Evolutionary conservation across 768 basidiomycete species (phyloP).

Genomic region (Termitomyces sp.): DNA sequence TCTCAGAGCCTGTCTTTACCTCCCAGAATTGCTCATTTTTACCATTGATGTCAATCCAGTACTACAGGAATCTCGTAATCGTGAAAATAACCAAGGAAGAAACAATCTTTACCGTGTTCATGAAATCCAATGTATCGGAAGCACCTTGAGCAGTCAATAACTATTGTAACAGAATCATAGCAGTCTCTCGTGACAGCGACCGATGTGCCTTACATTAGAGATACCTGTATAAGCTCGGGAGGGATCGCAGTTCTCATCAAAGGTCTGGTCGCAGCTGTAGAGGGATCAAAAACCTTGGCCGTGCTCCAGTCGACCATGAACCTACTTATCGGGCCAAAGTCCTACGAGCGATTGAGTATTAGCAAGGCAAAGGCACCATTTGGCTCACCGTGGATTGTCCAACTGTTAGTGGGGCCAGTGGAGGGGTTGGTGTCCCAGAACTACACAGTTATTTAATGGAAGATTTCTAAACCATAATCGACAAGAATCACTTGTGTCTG

Average conservation of each 20-base stretch:
- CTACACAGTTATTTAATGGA: slow-evolving; percentile 28
- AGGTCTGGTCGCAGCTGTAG: slow-evolving; percentile 52
- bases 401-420: slow-evolving; percentile 63
- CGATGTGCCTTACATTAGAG: slow-evolving; percentile 22
- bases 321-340: slow-evolving; percentile 17
- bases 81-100: neutral
- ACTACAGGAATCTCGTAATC: slow-evolving; percentile 28
- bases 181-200: neutral
- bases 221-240: slow-evolving; percentile 36
- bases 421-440: slow-evolving; percentile 72
- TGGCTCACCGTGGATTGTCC: slow-evolving; percentile 72
- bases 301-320: neutral
- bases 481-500: slow-evolving; percentile 40
- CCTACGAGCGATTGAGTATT: slow-evolving; percentile 37
- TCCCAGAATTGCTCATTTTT: slow-evolving; percentile 68
- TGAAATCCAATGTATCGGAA: slow-evolving; percentile 55
- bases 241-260: slow-evolving; percentile 35
- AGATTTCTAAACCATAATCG: neutral
- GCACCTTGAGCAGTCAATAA: slow-evolving; percentile 59
- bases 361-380: neutral
- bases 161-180: slow-evolving; percentile 37
- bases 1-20: slow-evolving; percentile 29
- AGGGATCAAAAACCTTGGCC: neutral
- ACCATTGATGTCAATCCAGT: slow-evolving; percentile 63
- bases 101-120: slow-evolving; percentile 38